Conservation (phyloP, 805 yeast species). For the Saccharomycopsis oosterbeekiorum region DNA sequence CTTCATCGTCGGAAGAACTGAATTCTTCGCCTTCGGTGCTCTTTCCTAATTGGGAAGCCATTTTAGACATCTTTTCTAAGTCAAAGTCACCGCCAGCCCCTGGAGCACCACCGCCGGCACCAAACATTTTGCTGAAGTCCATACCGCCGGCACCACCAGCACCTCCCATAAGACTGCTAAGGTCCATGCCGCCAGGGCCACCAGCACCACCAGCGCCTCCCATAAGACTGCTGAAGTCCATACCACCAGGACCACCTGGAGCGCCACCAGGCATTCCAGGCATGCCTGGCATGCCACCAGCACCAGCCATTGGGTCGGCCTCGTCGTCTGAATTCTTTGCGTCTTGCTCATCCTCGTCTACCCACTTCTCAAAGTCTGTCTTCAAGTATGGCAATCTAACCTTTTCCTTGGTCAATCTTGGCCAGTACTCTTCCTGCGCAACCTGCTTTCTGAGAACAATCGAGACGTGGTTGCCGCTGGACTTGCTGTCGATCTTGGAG, state of each 20-base stretch:
- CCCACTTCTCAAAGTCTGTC: constrained; percentile 97
- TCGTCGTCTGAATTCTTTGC: constrained; percentile 33
- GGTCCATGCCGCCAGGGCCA: constrained; percentile 29
- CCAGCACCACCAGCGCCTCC: constrained; percentile 25
- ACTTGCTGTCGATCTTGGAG: constrained; percentile 48
- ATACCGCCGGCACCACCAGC: constrained; percentile 22
- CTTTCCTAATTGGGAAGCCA: constrained; percentile 22
- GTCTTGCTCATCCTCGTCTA: constrained; percentile 96
- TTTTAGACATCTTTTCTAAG: constrained; percentile 21
- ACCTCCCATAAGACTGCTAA: constrained; percentile 20
- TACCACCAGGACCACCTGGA: constrained; percentile 28
- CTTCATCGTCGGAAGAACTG: constrained; percentile 28
- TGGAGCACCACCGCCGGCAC: constrained; percentile 22
- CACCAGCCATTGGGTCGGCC: constrained; percentile 29
- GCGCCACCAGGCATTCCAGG: constrained; percentile 26
- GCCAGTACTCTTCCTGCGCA: constrained; percentile 77
- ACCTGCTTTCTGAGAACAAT: constrained; percentile 64
- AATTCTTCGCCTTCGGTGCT: constrained; percentile 26
- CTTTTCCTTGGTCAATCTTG: constrained; percentile 85
- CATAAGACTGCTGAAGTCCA: constrained; percentile 22
- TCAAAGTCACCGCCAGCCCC: constrained; percentile 26
- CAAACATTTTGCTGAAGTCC: constrained; percentile 19
- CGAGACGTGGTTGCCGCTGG: constrained; percentile 46
- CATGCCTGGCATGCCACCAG: constrained; percentile 21
- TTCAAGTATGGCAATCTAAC: constrained; percentile 68